These are phyloP conservation scores for Salix udensis DNA, from an alignment of 345 rosid species.

Conservation along the genomic window DNA sequence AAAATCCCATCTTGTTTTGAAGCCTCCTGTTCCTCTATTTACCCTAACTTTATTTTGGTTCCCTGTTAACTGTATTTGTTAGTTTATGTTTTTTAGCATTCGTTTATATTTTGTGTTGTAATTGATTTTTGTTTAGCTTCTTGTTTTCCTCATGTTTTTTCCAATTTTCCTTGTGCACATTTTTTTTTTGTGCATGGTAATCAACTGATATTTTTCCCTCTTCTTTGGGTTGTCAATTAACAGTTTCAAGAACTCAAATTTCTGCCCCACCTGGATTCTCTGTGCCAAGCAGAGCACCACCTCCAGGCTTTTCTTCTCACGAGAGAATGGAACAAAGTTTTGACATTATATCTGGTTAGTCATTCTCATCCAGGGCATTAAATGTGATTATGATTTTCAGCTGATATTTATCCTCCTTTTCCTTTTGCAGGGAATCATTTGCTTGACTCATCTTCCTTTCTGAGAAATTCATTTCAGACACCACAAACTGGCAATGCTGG, in stretches of 20 bases:
- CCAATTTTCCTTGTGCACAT: background rate
- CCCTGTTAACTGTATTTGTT: background rate
- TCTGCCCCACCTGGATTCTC: constrained; percentile 90
- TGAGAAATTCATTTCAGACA: constrained; percentile 46
- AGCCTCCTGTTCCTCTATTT: no score
- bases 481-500: constrained; percentile 40
- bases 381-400: background rate
- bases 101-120: background rate
- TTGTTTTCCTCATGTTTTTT: no score
- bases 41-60: no score
- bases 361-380: background rate
- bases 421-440: constrained; percentile 49
- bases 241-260: constrained; percentile 58
- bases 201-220: background rate
- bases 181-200: background rate
- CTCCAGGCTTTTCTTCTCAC: constrained; percentile 83
- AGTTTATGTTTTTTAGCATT: background rate
- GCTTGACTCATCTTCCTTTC: constrained; percentile 43
- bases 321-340: constrained; percentile 50
- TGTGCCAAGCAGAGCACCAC: constrained; percentile 75
- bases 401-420: constrained; percentile 3
- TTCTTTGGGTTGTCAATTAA: constrained; percentile 6
- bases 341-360: constrained; percentile 51
- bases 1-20: no score
- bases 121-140: no score